phyloP scores from a whole-genome alignment of 2,329 filamentous ascomycete species.

The Camptophora hylomeconis region DNA sequence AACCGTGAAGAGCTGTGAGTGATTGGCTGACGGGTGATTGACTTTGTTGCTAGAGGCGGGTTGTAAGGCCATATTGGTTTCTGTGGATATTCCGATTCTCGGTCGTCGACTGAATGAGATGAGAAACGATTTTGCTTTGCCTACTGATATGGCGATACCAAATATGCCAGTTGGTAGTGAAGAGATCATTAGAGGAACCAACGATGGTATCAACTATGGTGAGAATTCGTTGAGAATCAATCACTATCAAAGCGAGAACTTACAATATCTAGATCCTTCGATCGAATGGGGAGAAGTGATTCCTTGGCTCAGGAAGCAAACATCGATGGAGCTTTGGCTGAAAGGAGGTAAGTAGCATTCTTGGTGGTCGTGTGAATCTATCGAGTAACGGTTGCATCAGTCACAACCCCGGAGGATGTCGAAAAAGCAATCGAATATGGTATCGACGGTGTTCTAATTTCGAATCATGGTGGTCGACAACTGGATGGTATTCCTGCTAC shows the following conservation, averaged over 20 bases:
- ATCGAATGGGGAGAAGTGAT: constrained; percentile 40
- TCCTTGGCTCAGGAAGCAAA: constrained; percentile 33
- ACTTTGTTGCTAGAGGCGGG: constrained; percentile 34
- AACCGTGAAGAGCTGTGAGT: constrained; percentile 1
- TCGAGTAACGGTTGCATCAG: constrained; percentile 6
- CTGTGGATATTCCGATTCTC: constrained; percentile 41
- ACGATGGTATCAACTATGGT: too few species aligned
- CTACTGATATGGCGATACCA: constrained; percentile 13
- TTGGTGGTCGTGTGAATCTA: constrained; percentile 9
- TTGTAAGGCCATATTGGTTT: constrained; percentile 42
- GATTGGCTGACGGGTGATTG: not conserved
- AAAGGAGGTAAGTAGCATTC: constrained; percentile 18
- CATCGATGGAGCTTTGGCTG: constrained; percentile 15
- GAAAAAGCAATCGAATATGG: constrained; percentile 12
- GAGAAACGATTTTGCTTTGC: constrained; percentile 34
- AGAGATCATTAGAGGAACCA: too few species aligned
- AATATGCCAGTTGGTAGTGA: constrained; percentile 15
- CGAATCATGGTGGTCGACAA: constrained; percentile 15
- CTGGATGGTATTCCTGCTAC: constrained; percentile 14
- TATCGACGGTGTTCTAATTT: constrained; percentile 13
- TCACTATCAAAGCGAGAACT: too few species aligned
- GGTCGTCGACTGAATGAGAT: constrained; percentile 42
- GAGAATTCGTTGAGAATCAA: too few species aligned
- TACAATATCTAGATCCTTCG: constrained; percentile 26
- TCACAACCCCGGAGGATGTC: constrained; percentile 13